These are phyloP conservation scores for Termitomyces sp. DNA, from an alignment of 1,284 basidiomycete species.

Conservation along the genomic window DNA sequence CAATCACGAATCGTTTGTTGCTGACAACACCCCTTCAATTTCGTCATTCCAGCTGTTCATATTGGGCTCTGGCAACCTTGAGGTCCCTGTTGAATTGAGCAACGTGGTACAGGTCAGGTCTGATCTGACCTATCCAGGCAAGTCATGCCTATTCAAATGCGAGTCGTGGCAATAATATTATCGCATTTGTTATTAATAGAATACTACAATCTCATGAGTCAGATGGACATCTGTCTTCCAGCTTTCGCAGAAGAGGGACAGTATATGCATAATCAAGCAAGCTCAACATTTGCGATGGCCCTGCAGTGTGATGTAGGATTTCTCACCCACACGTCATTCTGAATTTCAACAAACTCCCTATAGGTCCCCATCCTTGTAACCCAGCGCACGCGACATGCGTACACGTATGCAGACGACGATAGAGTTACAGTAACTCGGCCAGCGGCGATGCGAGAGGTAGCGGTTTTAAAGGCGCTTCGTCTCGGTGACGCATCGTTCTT, in stretches of 20 bases:
- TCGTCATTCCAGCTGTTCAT: conserved; percentile 30
- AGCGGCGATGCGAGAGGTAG: conserved; percentile 32
- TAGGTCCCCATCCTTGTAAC: conserved; percentile 34
- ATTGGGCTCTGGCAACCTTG: conserved; percentile 29
- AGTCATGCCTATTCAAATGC: neutral
- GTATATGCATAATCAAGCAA: conserved; percentile 29
- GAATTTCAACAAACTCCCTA: neutral
- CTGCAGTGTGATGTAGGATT: conserved; percentile 28
- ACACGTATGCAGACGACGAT: conserved; percentile 32
- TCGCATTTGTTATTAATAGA: conserved; percentile 11
- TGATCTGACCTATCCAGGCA: conserved; percentile 24
- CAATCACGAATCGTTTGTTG: conserved; percentile 22
- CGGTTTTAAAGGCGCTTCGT: conserved; percentile 30
- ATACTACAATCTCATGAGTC: conserved; percentile 30
- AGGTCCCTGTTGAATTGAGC: conserved; percentile 28
- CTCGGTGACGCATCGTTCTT: conserved; percentile 20
- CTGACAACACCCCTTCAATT: conserved; percentile 18
- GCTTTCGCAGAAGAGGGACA: conserved; percentile 28
- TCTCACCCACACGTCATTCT: neutral
- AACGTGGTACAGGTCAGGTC: conserved; percentile 28
- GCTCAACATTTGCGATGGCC: conserved; percentile 33
- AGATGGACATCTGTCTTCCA: conserved; percentile 33
- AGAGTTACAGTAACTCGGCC: conserved; percentile 31
- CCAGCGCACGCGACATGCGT: conserved; percentile 27
- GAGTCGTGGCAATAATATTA: neutral